These are phyloP conservation scores for Pythium rhizo-oryzae DNA, from an alignment of 352 stramenopile genomes.

Conservation along the genomic window DNA sequence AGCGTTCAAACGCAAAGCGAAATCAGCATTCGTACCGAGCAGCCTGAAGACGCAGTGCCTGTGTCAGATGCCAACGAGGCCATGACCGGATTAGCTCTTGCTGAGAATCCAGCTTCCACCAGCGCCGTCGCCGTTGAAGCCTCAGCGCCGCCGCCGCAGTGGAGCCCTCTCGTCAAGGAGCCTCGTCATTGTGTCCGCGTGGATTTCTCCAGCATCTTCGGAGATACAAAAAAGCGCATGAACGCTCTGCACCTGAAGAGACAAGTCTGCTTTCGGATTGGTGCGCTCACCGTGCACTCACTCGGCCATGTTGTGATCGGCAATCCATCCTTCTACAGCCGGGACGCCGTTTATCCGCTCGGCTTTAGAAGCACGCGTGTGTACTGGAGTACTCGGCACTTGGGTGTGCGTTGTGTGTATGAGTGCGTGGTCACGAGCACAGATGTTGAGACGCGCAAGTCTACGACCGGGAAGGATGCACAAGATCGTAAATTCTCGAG, in stretches of 20 bases:
- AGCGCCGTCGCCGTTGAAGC: conserved; percentile 5
- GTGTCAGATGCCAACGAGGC: not conserved
- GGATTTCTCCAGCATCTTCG: conserved; percentile 28
- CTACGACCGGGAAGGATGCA: conserved; percentile 30
- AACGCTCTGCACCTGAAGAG: conserved; percentile 48
- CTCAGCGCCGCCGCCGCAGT: conserved; percentile 3
- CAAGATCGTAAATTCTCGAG: conserved; percentile 18
- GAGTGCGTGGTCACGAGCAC: conserved; percentile 88
- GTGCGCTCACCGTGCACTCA: conserved; percentile 80
- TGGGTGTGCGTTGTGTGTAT: conserved; percentile 86
- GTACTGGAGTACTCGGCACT: conserved; percentile 85
- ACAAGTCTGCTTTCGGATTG: conserved; percentile 67
- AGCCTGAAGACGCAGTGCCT: not conserved
- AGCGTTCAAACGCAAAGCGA: not conserved
- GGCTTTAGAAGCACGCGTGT: conserved; percentile 92
- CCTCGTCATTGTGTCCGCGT: conserved; percentile 26
- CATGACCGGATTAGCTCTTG: not conserved
- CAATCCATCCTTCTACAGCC: conserved; percentile 85
- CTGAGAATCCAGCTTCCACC: not conserved
- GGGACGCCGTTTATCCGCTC: conserved; percentile 86
- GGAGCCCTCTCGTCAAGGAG: conserved; percentile 25
- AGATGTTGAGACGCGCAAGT: conserved; percentile 61
- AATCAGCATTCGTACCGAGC: not conserved
- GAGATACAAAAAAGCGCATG: conserved; percentile 71
- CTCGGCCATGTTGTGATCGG: conserved; percentile 80